Evolutionary conservation across 2,329 filamentous ascomycete species (phyloP), one percentile per base, ranked within the genome.

Genomic region (Verticillium longisporum): DNA sequence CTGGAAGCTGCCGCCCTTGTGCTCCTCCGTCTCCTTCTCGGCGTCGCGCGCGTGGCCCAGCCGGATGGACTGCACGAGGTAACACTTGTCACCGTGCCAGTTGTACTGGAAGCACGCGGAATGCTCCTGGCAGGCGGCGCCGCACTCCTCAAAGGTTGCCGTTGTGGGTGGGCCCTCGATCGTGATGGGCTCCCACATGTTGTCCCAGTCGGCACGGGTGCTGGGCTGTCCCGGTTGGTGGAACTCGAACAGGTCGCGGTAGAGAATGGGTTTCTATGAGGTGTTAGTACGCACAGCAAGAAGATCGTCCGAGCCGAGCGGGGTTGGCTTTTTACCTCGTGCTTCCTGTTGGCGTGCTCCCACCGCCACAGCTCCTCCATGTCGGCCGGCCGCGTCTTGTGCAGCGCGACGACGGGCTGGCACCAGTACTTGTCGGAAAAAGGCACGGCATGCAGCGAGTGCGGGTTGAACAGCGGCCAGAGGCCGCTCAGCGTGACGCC

Each of bases 311-410:
- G 26, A 26, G 26, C 26, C 26, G 26, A 26, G 26, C 26, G 26
- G 26, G 26, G 2, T n/a, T 45, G 18, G 56, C 14, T 11, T 6
- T 71, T 69, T 68, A 75, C 73, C 11, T 70, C 70, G 2, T 70
- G 58, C 21, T 69, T 66, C 61, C 74, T 67, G 53, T 68, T 65
- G 7, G 63, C 64, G 61, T 73, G 71, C 61, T 77, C 75, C 75
- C 75, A 85, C 61, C 76, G 73, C 75, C 80, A 82, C 50, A 84
- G 68, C 0, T 73, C 71, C 10, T 73, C 69, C 78, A 84, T 81
- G 60, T 83, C 80, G 32, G 76, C 72, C 0, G 78, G 73, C 32
- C 68, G 69, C 1, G 77, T 75, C 68, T 81, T 82, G 65, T 82
- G 80, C 69, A 82, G 69, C 55, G 76, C 81, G 61, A 82, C 66